Evolutionary conservation across 75 land plant genomes (phyloP).

Genomic region (Picea sitchensis): DNA sequence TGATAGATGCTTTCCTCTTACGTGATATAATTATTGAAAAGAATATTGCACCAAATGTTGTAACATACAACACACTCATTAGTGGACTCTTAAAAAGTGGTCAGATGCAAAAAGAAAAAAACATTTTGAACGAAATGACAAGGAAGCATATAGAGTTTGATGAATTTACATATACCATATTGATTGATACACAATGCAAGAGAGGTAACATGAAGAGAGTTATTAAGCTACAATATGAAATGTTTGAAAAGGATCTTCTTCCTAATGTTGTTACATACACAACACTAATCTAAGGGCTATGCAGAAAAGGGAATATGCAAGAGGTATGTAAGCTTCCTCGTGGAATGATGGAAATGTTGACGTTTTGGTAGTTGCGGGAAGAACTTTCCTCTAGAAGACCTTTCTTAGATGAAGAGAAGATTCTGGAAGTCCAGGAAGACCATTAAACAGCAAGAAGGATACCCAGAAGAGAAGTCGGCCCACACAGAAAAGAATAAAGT

Average conservation of each 20-base stretch:
- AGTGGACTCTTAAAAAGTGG: slow-evolving; percentile 14
- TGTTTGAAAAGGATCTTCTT: slow-evolving; percentile 5
- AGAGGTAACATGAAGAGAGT: slow-evolving; percentile 17
- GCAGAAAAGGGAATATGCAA: neutral
- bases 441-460: too few relatives aligned
- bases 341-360: neutral
- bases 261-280: slow-evolving; percentile 23
- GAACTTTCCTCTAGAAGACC: too few relatives aligned
- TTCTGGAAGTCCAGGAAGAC: too few relatives aligned
- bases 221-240: slow-evolving; percentile 14
- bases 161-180: slow-evolving; percentile 22
- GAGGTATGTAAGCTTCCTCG: slow-evolving; percentile 15
- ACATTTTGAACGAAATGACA: slow-evolving; percentile 9
- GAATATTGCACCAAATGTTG: neutral
- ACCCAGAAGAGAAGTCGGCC: too few relatives aligned
- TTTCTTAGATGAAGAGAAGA: too few relatives aligned
- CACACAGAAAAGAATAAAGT: too few relatives aligned
- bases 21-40: slow-evolving; percentile 11
- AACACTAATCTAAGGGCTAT: slow-evolving; percentile 15
- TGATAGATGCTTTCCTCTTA: slow-evolving; percentile 10
- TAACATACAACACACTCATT: slow-evolving; percentile 16
- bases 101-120: neutral
- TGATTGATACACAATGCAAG: slow-evolving; percentile 26
- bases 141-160: slow-evolving; percentile 18
- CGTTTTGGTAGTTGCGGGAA: too few relatives aligned